Base-by-base conservation (phyloP, 2,329 filamentous ascomycete genomes). In the Fusarium verticillioides region DNA sequence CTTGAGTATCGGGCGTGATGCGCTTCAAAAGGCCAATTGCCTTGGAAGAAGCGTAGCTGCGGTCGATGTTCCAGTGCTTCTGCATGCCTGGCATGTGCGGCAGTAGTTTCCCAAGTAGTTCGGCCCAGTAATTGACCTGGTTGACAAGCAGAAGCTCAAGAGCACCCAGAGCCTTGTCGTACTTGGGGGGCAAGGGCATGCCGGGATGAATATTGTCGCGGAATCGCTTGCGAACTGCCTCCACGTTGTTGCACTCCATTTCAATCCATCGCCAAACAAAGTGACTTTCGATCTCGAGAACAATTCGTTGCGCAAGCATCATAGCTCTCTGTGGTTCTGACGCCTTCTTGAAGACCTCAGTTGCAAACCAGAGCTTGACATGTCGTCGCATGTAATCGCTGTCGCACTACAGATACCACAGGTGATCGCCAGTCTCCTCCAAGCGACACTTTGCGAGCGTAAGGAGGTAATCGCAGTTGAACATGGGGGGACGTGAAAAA, bases 401-500 rank as follows among this genome's bases (percentile, higher is more conserved):
- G 21, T 43, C 37, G 23, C 28, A n/a, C 30, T 54, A 30, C 1
- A 61, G 10, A 6, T 54, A 54, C 59, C 30, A 61, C 0, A 61
- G 23, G 0, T 43, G 30, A 7, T 61, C 37, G 2, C 30, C 13
- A 0, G 1, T 37, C 1, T 61, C 30, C 4, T 54, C 19, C 0
- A 37, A 4, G 7, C 59, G 37, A n/a, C n/a, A 28, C 47, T 37
- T 43, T 23, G 30, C 37, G 2, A 43, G 30, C 26, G 26, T 26
- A 26, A 26, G 26, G 26, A 60, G 28, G 47, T 54, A 54, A 0
- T 36, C 16, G 10, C 12, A 19, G 2, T 60, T 32, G 10, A 54
- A 43, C 1, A 0, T 7, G 0, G 47, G 58, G 0, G 47, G 58
- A 2, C 16, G 30, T 1, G n/a, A 60, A 0, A 43, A 60, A 0